phyloP scores from a whole-genome alignment of 768 basidiomycete genomes.

The Mycena haematopus region DNA sequence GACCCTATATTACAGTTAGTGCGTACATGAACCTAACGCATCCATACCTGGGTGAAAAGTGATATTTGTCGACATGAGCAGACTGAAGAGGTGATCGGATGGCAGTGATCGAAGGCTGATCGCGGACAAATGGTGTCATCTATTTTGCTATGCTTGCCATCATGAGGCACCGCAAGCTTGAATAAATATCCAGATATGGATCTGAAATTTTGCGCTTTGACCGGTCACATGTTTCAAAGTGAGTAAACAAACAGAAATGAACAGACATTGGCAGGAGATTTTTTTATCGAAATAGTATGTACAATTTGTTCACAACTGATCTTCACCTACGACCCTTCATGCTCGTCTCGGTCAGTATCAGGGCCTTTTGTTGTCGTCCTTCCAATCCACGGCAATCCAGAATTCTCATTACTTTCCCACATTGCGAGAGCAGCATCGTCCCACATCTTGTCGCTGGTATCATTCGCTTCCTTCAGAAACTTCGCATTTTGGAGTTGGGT shows the following conservation, averaged over 20 bases:
- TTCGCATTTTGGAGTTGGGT: constrained; percentile 46
- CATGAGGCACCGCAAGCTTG: neutral
- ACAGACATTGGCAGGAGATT: too few relatives aligned
- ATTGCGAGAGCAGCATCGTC: constrained; percentile 60
- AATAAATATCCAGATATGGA: neutral
- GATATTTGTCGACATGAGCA: constrained; percentile 56
- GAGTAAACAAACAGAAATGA: too few relatives aligned
- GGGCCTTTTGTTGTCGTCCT: constrained; percentile 37
- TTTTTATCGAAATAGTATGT: neutral
- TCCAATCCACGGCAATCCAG: constrained; percentile 53
- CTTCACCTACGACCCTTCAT: too few relatives aligned
- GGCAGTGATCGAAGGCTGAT: neutral
- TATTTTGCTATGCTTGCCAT: constrained; percentile 13
- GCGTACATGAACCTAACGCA: neutral
- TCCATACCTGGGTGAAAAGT: constrained; percentile 73
- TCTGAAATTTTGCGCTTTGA: constrained; percentile 5
- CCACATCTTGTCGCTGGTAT: constrained; percentile 57
- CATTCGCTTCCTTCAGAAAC: constrained; percentile 52
- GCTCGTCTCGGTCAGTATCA: neutral
- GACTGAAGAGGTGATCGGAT: constrained; percentile 3
- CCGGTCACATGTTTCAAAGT: neutral
- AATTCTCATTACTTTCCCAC: constrained; percentile 64
- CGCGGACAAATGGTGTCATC: constrained; percentile 20
- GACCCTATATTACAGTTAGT: constrained; percentile 58
- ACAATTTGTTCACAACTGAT: neutral